Conservation (phyloP, 2,329 filamentous ascomycete species). For the Fusarium tanahbumbuense region DNA sequence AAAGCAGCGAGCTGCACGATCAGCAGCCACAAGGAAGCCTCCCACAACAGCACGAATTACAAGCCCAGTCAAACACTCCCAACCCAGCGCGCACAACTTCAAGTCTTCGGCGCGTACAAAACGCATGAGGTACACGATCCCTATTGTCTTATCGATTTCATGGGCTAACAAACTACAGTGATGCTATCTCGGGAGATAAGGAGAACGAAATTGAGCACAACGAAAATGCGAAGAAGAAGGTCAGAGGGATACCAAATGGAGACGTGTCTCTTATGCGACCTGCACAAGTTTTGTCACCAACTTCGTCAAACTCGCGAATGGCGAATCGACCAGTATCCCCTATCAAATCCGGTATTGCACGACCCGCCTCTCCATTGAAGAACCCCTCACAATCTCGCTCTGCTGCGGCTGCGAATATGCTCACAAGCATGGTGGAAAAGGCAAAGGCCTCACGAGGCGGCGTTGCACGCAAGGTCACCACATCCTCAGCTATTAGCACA, state of each 20-base stretch:
- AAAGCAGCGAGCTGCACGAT: slow-evolving; percentile 56
- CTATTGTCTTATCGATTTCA: slow-evolving; percentile 2
- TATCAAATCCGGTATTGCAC: slow-evolving; percentile 67
- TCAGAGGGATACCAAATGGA: slow-evolving; percentile 59
- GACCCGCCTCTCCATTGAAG: slow-evolving; percentile 73
- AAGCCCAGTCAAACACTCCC: slow-evolving; percentile 53
- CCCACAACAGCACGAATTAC: slow-evolving; percentile 54
- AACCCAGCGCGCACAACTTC: slow-evolving; percentile 37
- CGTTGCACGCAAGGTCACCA: slow-evolving; percentile 59
- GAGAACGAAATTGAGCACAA: slow-evolving; percentile 74
- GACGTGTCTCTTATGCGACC: slow-evolving; percentile 55
- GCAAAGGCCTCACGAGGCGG: slow-evolving; percentile 66
- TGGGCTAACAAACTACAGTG: slow-evolving; percentile 59
- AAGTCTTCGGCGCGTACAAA: slow-evolving; percentile 51
- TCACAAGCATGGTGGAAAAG: slow-evolving; percentile 70
- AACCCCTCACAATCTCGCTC: slow-evolving; percentile 55
- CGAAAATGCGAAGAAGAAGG: slow-evolving; percentile 78
- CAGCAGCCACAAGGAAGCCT: slow-evolving; percentile 65
- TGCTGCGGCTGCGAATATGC: slow-evolving; percentile 57
- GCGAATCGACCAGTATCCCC: slow-evolving; percentile 63
- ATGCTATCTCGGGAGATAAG: slow-evolving; percentile 76
- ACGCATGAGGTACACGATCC: slow-evolving; percentile 61
- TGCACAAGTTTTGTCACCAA: slow-evolving; percentile 79
- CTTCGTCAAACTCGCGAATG: slow-evolving; percentile 82
- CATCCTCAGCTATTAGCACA: slow-evolving; percentile 58